Conservation (phyloP, 805 yeast species). For the Ogataea paradorogensis region DNA sequence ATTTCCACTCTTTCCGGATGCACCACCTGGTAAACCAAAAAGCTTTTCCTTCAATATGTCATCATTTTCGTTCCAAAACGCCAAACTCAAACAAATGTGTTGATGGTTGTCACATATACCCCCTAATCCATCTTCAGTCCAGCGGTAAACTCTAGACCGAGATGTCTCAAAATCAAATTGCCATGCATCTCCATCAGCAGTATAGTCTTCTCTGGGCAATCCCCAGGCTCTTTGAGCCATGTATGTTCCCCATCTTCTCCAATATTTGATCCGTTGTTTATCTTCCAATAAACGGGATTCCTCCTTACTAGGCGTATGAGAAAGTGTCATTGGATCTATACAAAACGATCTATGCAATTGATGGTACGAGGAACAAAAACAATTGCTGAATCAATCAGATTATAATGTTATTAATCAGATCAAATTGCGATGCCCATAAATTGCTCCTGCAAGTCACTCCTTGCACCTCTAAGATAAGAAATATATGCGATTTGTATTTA, state of each 20-base stretch:
- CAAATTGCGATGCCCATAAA: slow-evolving; percentile 1
- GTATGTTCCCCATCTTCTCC: slow-evolving; percentile 92
- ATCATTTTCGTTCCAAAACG: slow-evolving; percentile 90
- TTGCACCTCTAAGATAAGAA: slow-evolving; percentile 3
- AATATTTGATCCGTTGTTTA: slow-evolving; percentile 45
- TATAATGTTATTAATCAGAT: neutral
- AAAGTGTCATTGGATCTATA: slow-evolving; percentile 19
- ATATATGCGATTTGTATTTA: slow-evolving; percentile 2
- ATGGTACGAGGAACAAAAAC: neutral
- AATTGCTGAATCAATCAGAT: neutral
- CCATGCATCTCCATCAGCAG: slow-evolving; percentile 89
- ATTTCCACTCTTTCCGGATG: slow-evolving; percentile 66
- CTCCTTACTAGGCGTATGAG: slow-evolving; percentile 27
- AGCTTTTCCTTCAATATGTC: slow-evolving; percentile 79
- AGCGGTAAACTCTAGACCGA: slow-evolving; percentile 73
- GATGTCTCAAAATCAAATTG: slow-evolving; percentile 84
- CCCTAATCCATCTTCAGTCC: slow-evolving; percentile 96
- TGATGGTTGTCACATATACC: slow-evolving; percentile 87
- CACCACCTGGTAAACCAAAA: slow-evolving; percentile 81
- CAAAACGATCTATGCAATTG: too few species aligned
- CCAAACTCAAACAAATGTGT: slow-evolving; percentile 70
- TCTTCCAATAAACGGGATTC: slow-evolving; percentile 43
- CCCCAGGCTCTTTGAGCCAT: slow-evolving; percentile 87
- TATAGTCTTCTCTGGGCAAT: slow-evolving; percentile 84
- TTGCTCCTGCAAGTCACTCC: neutral